Evolutionary conservation across 2,329 filamentous ascomycete genomes (phyloP), one percentile per base, ranked within the genome.

Genomic region (Annulohypoxylon truncatum): DNA sequence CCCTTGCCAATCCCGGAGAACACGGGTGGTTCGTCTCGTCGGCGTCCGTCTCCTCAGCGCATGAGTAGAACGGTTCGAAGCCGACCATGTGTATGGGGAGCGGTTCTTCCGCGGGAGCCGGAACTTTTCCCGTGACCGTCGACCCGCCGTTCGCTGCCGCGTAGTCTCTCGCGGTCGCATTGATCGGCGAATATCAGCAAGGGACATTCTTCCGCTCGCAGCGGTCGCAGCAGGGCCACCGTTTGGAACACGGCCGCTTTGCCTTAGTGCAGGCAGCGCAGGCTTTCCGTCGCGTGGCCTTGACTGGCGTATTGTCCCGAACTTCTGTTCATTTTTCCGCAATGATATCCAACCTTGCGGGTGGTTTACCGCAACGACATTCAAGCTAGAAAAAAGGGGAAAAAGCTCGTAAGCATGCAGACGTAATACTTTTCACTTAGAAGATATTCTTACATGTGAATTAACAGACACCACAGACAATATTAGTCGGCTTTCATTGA

Each of bases 181-280:
- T 53, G 29, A 52, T 51, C 5, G 60, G 60, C 8, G 53, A 53
- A 53, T 63, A 63, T 56, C 47, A 59, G 24, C 54, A 64, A 9
- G 42, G 42, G 20, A 55, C 40, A 33, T 50, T 54, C 28, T 35
- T 64, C 33, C 50, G 48, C 26, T 55, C 53, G 50, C 61, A 59
- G 24, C 56, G 52, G 18, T 56, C 55, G 46, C 55, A 61, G 33
- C 51, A 13, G 29, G 55, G 56, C 13, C 31, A n/a, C 33, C 56
- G 55, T 46, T 64, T 60, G 26, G 61, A 60, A 5, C 61, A 64
- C 1, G 61, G 50, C 29, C 61, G 29, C 51, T 64, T 61, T 24
- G 56, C 51, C 52, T 46, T 64, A 4, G 61, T 64, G 20, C 61
- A 64, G 20, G 61, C 50, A 2, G 61, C 56, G n/a, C 55, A 60